phyloP scores from a whole-genome alignment of 805 yeast genomes.

The Zygosaccharomyces pseudorouxii region DNA sequence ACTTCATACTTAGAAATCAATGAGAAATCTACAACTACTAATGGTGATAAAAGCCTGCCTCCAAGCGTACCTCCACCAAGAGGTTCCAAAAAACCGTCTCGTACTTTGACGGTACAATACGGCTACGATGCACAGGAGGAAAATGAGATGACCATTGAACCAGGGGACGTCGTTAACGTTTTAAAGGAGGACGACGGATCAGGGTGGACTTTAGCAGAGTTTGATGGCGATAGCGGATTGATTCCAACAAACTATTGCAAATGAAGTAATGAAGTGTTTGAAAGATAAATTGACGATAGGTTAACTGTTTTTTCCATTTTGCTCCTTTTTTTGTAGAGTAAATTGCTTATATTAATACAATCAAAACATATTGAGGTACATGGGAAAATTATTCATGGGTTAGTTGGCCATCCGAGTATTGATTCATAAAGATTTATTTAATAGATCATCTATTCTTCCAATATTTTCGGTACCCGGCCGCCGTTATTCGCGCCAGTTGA shows the following conservation, averaged over 20 bases:
- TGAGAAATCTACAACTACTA: slow-evolving; percentile 13
- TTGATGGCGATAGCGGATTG: slow-evolving; percentile 59
- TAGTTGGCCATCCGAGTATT: not conserved
- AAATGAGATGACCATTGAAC: slow-evolving; percentile 67
- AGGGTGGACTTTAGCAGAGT: slow-evolving; percentile 95
- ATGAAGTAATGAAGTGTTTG: slow-evolving; percentile 13
- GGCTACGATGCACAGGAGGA: slow-evolving; percentile 74
- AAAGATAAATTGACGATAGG: not conserved
- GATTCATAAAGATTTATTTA: not conserved
- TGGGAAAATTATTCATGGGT: not conserved
- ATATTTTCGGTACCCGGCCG: slow-evolving; percentile 1
- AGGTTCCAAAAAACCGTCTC: slow-evolving; percentile 36
- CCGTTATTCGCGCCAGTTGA: not conserved
- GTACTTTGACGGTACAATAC: slow-evolving; percentile 64
- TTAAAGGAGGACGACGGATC: slow-evolving; percentile 67
- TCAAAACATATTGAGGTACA: not conserved
- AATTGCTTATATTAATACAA: not conserved
- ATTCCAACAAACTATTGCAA: slow-evolving; percentile 76
- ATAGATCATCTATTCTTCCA: not conserved
- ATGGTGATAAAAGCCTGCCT: slow-evolving; percentile 46
- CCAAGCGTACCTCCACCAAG: slow-evolving; percentile 74
- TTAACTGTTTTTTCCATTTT: not conserved
- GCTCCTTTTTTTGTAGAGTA: not conserved
- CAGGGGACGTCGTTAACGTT: slow-evolving; percentile 70
- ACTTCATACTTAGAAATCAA: slow-evolving; percentile 62